Conservation (phyloP, 73 alveolate species). For the Paramecium caudatum region DNA sequence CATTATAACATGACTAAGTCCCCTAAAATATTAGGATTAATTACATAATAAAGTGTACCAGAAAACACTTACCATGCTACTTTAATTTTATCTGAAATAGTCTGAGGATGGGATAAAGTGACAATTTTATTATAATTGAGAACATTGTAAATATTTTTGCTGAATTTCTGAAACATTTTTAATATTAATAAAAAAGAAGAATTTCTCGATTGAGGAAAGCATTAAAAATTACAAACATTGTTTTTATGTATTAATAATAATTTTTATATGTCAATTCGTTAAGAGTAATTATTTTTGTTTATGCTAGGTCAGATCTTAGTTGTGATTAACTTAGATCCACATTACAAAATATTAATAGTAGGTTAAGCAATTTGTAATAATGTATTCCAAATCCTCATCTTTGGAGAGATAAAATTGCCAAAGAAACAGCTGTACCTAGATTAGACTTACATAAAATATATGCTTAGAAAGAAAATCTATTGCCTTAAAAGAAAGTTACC, state of each 20-base stretch:
- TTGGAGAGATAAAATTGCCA: not conserved
- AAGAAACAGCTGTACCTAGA: conserved; percentile 34
- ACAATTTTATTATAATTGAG: conserved; percentile 2
- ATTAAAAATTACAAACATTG: not conserved
- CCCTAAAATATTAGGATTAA: not conserved
- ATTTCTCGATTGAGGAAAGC: not conserved
- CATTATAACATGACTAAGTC: not conserved
- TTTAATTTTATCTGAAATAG: not conserved
- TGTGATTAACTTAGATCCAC: conserved; percentile 46
- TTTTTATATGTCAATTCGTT: conserved; percentile 69
- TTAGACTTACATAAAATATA: conserved; percentile 2
- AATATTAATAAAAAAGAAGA: not conserved
- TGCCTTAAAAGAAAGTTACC: conserved; percentile 33
- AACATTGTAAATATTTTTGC: not conserved
- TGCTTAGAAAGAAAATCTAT: not conserved
- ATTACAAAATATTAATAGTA: conserved; percentile 18
- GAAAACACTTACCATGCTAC: not conserved
- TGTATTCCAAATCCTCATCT: not conserved
- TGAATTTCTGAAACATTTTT: not conserved
- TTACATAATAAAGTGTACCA: not conserved
- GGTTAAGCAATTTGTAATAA: not conserved
- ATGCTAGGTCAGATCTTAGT: conserved; percentile 53
- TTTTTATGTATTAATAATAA: conserved; percentile 45
- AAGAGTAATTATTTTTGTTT: conserved; percentile 44
- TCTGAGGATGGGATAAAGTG: not conserved